Evolutionary conservation across 306 rosid genomes (phyloP).

Genomic region (Fagus crenata): DNA sequence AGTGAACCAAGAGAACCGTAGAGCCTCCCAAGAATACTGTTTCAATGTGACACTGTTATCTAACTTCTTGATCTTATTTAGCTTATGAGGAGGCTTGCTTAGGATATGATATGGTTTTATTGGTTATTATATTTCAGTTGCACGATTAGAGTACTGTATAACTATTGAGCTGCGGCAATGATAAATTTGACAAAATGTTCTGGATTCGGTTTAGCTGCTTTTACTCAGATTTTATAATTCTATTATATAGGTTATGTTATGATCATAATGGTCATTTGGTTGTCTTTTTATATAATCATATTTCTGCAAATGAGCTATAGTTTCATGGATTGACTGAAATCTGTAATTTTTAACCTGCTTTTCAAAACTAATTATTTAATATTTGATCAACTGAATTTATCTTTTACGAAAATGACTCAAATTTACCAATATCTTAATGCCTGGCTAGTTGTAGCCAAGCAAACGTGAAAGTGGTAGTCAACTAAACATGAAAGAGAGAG

Average conservation of each 20-base stretch:
- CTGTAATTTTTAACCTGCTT: too few relatives aligned
- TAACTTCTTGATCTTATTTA: constrained; percentile 45
- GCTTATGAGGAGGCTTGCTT: constrained; percentile 48
- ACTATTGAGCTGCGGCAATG: constrained; percentile 39
- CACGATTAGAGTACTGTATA: constrained; percentile 55
- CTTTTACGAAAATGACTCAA: too few relatives aligned
- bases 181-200: constrained; percentile 26
- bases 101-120: constrained; percentile 51
- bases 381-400: too few relatives aligned
- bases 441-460: too few relatives aligned
- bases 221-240: not conserved
- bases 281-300: not conserved
- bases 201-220: constrained; percentile 22
- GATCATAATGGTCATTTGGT: too few relatives aligned
- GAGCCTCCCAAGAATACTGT: constrained; percentile 40
- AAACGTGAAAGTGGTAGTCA: too few relatives aligned
- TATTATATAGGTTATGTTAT: not conserved
- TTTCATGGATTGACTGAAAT: too few relatives aligned
- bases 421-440: too few relatives aligned
- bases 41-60: constrained; percentile 40
- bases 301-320: not conserved
- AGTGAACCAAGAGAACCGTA: constrained; percentile 38
- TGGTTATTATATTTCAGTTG: constrained; percentile 43
- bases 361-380: too few relatives aligned
- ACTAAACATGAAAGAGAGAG: too few relatives aligned